phyloP scores from a whole-genome alignment of 2,329 filamentous ascomycete species.

The Arthroderma sp. region DNA sequence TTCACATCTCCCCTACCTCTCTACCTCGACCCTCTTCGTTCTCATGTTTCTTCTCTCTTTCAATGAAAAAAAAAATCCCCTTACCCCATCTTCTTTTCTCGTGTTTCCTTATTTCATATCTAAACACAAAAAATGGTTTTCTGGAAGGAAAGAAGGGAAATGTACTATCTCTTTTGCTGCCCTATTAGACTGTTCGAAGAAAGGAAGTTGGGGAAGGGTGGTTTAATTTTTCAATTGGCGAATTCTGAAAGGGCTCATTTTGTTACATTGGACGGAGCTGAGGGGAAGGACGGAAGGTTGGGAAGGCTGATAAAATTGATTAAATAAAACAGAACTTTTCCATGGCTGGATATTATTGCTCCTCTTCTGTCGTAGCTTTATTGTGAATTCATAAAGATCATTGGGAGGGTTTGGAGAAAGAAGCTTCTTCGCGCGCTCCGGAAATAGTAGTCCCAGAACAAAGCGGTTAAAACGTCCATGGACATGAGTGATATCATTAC shows the following conservation, averaged over 20 bases:
- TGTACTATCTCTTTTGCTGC: slow-evolving; percentile 2
- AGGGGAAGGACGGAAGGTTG: not conserved
- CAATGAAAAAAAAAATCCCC: not conserved
- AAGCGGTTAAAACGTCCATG: too few relatives aligned
- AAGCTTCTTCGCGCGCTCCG: too few relatives aligned
- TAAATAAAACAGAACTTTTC: slow-evolving; percentile 2
- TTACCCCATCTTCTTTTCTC: not conserved
- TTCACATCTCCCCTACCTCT: not conserved
- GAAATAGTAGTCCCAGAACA: too few relatives aligned
- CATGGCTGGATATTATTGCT: slow-evolving; percentile 4
- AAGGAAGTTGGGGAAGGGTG: not conserved
- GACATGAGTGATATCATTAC: too few relatives aligned
- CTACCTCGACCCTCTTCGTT: not conserved
- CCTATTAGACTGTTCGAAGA: not conserved
- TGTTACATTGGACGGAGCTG: not conserved
- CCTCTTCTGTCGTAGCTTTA: too few relatives aligned
- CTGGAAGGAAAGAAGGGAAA: not conserved
- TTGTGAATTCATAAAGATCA: too few relatives aligned
- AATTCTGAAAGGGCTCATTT: not conserved
- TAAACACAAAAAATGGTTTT: not conserved
- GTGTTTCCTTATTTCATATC: not conserved
- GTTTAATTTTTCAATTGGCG: not conserved
- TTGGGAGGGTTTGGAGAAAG: too few relatives aligned
- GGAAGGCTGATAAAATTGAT: slow-evolving; percentile 2
- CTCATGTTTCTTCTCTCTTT: not conserved